Conservation (phyloP, 768 basidiomycete genomes). For the Sporobolomyces pararoseus region DNA sequence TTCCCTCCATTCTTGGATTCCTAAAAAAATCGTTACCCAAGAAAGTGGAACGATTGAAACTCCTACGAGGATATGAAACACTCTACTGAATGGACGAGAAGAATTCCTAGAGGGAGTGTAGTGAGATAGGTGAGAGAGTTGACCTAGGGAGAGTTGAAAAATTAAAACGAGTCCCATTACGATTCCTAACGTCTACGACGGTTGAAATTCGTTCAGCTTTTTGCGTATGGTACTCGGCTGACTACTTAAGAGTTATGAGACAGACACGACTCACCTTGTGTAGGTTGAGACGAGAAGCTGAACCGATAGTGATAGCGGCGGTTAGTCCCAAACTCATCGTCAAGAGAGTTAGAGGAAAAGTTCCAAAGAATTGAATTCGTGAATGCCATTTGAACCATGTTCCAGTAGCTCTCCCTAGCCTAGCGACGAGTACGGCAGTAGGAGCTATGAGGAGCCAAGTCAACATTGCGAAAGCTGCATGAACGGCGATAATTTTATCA, state of each 20-base stretch:
- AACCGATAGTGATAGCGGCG: background rate
- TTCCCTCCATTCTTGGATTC: background rate
- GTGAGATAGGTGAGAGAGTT: slow-evolving; percentile 2
- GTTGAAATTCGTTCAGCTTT: no score
- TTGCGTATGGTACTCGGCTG: no score
- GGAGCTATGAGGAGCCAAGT: slow-evolving; percentile 20
- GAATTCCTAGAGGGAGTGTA: background rate
- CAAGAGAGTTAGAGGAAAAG: background rate
- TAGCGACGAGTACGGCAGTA: slow-evolving; percentile 10
- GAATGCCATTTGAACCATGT: slow-evolving; percentile 20
- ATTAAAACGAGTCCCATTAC: background rate
- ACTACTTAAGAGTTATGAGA: no score
- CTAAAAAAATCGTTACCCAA: slow-evolving; percentile 2
- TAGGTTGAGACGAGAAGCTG: background rate
- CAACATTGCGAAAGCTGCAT: slow-evolving; percentile 21
- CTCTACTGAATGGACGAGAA: background rate
- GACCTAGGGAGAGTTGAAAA: slow-evolving; percentile 10
- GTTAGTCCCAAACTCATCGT: background rate
- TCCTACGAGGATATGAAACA: slow-evolving; percentile 14
- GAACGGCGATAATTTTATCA: slow-evolving; percentile 11
- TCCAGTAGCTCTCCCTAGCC: background rate
- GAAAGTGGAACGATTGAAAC: background rate
- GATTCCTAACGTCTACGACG: slow-evolving; percentile 3
- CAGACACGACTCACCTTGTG: no score
- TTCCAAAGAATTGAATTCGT: background rate